Evolutionary conservation across 2,329 filamentous ascomycete genomes (phyloP).

Genomic region (Ascochyta clinopodiicola): DNA sequence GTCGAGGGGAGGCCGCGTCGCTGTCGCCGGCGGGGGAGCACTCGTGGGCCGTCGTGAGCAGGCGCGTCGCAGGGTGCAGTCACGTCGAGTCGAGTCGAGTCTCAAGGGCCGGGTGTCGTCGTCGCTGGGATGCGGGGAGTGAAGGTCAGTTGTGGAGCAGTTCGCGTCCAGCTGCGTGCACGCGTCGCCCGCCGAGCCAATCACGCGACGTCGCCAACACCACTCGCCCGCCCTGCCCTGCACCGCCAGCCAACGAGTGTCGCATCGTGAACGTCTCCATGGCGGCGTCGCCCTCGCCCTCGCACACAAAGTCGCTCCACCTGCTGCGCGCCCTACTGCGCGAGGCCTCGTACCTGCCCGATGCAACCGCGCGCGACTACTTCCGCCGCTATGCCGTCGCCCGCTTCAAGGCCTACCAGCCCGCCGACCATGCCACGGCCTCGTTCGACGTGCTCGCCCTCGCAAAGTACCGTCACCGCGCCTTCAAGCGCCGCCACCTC

Average conservation of each 20-base stretch:
- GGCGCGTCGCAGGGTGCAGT: background rate
- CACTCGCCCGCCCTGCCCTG: background rate
- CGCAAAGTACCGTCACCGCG: slow-evolving; percentile 25
- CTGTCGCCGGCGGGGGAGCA: background rate
- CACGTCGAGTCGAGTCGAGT: background rate
- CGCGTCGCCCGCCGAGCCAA: slow-evolving; percentile 21
- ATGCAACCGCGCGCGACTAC: slow-evolving; percentile 60
- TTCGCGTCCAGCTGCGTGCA: slow-evolving; percentile 29
- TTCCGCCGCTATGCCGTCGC: slow-evolving; percentile 56
- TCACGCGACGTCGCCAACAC: slow-evolving; percentile 15
- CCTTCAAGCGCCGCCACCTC: slow-evolving; percentile 29
- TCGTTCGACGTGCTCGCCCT: slow-evolving; percentile 24
- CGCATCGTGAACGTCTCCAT: background rate
- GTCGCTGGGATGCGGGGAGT: slow-evolving; percentile 17
- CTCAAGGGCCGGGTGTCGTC: background rate
- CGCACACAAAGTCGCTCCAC: slow-evolving; percentile 45
- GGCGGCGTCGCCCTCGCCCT: background rate
- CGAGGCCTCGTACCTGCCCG: slow-evolving; percentile 67
- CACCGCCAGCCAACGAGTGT: background rate
- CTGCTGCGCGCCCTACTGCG: slow-evolving; percentile 64
- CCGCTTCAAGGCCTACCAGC: slow-evolving; percentile 57
- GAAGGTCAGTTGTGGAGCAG: slow-evolving; percentile 26
- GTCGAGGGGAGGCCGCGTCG: background rate
- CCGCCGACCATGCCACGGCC: slow-evolving; percentile 30
- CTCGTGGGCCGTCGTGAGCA: no score